phyloP scores from a whole-genome alignment of 2,329 filamentous ascomycete species.

The Sporothrix humicola region DNA sequence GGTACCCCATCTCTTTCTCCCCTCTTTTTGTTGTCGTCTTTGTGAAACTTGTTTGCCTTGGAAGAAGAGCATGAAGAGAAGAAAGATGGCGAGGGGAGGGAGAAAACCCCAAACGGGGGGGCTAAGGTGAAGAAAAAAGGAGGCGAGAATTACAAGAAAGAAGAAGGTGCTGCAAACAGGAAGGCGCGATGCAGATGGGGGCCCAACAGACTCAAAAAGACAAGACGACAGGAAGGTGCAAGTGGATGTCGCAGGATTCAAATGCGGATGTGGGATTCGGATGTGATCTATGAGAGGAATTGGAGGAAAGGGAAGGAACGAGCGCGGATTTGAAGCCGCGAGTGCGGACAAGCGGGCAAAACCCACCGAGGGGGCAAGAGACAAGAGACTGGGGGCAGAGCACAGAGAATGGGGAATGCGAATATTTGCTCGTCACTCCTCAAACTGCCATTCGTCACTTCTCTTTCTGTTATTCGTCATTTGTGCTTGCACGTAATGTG shows the following conservation, averaged over 20 bases:
- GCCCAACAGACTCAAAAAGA: neutral
- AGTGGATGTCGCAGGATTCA: neutral
- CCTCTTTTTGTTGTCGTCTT: neutral
- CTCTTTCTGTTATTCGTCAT: neutral
- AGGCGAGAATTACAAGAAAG: no score
- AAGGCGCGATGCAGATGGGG: neutral
- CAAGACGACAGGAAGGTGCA: neutral
- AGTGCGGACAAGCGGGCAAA: neutral
- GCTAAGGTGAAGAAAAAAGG: neutral
- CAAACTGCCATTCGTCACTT: neutral
- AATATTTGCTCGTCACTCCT: neutral
- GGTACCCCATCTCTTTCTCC: neutral
- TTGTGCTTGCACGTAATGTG: neutral
- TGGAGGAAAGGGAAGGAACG: neutral
- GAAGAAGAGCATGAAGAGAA: neutral
- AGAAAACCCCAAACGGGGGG: neutral
- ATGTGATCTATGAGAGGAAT: no score
- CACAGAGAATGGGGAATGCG: neutral
- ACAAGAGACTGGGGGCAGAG: no score
- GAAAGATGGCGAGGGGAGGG: neutral
- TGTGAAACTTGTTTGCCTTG: neutral
- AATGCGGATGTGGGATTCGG: no score
- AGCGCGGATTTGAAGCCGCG: conserved; percentile 1
- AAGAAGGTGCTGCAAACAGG: neutral
- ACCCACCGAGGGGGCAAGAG: neutral